Conservation (phyloP, 2,329 filamentous ascomycete genomes). For the Chrysosporium queenslandicum region DNA sequence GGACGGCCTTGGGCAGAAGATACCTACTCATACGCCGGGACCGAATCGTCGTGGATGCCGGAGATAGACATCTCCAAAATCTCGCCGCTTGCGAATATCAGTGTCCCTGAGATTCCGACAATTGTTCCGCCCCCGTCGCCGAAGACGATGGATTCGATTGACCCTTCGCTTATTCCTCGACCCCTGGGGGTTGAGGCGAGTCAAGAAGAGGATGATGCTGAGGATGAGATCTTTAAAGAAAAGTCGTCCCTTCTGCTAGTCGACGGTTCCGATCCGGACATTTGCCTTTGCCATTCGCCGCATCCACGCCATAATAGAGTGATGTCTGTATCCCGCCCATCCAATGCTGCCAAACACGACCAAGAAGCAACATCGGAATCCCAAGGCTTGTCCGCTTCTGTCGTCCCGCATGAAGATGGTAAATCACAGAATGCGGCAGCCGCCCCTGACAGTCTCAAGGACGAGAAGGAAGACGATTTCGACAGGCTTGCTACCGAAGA, state of each 20-base stretch:
- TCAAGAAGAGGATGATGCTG: background rate
- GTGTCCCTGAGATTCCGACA: background rate
- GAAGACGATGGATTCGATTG: conserved; percentile 8
- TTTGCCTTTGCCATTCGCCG: conserved; percentile 13
- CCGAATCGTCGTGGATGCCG: background rate
- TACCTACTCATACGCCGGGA: background rate
- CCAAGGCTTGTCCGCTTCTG: background rate
- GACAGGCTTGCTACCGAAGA: too few species aligned
- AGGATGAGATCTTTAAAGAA: background rate
- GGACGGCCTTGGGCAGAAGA: background rate
- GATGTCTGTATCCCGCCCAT: background rate
- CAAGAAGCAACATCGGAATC: background rate
- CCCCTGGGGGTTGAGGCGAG: conserved; percentile 2
- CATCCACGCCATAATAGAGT: conserved; percentile 13
- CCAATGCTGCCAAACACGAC: background rate
- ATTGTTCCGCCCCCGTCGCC: background rate
- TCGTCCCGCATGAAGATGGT: background rate
- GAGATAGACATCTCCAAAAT: background rate
- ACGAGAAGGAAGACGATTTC: background rate
- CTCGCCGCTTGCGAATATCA: background rate
- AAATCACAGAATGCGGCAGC: background rate
- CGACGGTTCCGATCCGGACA: conserved; percentile 2
- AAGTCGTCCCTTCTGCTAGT: background rate
- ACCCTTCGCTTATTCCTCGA: conserved; percentile 8
- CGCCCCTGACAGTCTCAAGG: background rate